Conservation (phyloP, 2,329 filamentous ascomycete genomes). For the Neopestalotiopsis sp. region DNA sequence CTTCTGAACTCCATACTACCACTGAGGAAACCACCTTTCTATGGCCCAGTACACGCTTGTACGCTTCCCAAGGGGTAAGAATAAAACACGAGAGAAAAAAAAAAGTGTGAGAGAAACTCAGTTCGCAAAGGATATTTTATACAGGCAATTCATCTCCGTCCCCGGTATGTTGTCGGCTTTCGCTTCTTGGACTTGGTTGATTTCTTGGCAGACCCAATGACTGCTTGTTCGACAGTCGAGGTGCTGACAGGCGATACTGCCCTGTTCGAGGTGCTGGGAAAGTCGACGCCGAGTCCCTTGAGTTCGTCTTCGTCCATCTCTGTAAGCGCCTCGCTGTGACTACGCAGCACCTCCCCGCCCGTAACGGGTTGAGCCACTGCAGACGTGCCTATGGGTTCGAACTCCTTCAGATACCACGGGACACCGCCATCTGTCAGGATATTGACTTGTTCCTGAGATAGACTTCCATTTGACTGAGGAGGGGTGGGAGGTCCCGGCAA, state of each 20-base stretch:
- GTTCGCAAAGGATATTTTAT: conserved; percentile 11
- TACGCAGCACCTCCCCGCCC: conserved; percentile 69
- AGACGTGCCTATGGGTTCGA: conserved; percentile 81
- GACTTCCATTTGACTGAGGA: conserved; percentile 67
- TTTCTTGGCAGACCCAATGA: conserved; percentile 20
- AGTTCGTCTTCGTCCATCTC: conserved; percentile 93
- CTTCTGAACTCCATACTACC: conserved; percentile 12
- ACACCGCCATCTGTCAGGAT: conserved; percentile 75
- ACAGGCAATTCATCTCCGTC: conserved; percentile 18
- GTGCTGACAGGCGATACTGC: conserved; percentile 40
- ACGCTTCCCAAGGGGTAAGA: not conserved
- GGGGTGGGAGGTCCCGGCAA: conserved; percentile 65
- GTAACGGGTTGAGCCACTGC: conserved; percentile 77
- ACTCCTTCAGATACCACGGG: conserved; percentile 85
- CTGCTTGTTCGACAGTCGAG: conserved; percentile 3
- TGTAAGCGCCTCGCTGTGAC: conserved; percentile 84
- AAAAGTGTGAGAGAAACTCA: not conserved
- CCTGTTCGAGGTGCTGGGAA: conserved; percentile 52
- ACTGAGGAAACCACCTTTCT: conserved; percentile 8
- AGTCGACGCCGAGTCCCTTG: conserved; percentile 67
- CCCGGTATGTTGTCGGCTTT: conserved; percentile 22
- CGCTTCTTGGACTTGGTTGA: conserved; percentile 19
- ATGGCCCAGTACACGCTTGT: conserved; percentile 8
- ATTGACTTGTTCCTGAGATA: conserved; percentile 54
- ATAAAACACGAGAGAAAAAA: not conserved